Percentiles rank a stretch among this genome's conserved stretches.
Conservation (phyloP, 345 rosid genomes). For the Melaleuca quinquenervia region DNA sequence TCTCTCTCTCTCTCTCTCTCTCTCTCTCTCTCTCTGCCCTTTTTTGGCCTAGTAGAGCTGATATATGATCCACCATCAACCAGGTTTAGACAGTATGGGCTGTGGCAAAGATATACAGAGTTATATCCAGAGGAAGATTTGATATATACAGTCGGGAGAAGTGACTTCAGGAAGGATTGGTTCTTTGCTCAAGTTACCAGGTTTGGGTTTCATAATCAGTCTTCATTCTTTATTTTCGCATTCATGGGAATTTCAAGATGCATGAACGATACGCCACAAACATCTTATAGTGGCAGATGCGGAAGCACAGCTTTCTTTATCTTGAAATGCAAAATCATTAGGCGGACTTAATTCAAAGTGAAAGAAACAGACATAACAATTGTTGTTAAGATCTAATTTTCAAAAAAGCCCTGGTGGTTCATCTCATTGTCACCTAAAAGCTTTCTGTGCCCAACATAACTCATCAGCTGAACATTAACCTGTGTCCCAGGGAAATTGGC, state of each 20-base stretch:
- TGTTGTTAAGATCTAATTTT: background rate
- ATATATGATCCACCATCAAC: background rate
- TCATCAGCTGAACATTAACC: background rate
- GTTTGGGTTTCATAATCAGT: conserved; percentile 12
- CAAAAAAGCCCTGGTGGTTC: background rate
- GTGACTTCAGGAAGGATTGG: conserved; percentile 66
- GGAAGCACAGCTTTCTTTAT: background rate
- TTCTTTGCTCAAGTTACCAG: conserved; percentile 79
- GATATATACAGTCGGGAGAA: conserved; percentile 42
- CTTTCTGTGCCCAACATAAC: background rate
- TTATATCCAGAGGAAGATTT: conserved; percentile 62
- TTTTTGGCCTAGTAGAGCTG: background rate
- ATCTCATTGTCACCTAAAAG: background rate
- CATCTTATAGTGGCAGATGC: background rate
- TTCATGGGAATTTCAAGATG: background rate
- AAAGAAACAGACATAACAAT: background rate
- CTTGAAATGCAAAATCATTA: background rate
- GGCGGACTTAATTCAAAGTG: background rate
- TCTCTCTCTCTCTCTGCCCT: background rate
- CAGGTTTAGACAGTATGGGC: conserved; percentile 84
- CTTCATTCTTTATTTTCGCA: background rate
- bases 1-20: background rate
- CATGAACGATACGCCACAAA: background rate
- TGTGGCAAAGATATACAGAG: conserved; percentile 89
- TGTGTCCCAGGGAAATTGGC: conserved; percentile 25